Evolutionary conservation across 352 stramenopile species (phyloP).

Genomic region (Peronospora belbahrii): DNA sequence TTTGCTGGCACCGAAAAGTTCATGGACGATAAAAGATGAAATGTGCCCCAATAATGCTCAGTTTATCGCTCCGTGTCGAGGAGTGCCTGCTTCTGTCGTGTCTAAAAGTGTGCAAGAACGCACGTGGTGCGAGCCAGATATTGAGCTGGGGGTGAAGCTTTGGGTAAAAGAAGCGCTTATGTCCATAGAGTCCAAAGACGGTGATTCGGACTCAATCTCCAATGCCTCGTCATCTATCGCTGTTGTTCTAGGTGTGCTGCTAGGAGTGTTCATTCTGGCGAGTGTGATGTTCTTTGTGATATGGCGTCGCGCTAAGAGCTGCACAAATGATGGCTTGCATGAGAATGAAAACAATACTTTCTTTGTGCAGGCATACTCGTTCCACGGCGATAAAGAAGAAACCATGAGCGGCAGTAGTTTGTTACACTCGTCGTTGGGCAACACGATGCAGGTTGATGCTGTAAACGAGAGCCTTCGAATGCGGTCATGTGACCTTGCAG

Average conservation of each 20-base stretch:
- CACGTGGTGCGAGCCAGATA: constrained; percentile 30
- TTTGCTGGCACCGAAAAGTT: constrained; percentile 20
- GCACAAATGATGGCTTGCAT: constrained; percentile 18
- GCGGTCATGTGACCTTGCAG: constrained; percentile 19
- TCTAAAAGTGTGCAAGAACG: constrained; percentile 8
- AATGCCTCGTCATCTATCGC: constrained; percentile 14
- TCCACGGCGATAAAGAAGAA: neutral
- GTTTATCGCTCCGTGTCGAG: constrained; percentile 28
- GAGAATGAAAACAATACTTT: constrained; percentile 25
- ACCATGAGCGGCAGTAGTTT: neutral
- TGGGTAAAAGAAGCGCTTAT: constrained; percentile 19
- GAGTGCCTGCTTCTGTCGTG: constrained; percentile 6
- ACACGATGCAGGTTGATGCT: constrained; percentile 25
- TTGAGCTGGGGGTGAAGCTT: constrained; percentile 16
- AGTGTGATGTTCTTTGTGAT: constrained; percentile 19
- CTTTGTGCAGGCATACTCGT: constrained; percentile 22
- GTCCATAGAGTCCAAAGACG: neutral
- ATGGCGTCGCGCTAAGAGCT: constrained; percentile 10
- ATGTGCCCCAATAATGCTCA: constrained; percentile 19
- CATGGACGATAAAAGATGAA: constrained; percentile 18
- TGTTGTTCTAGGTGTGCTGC: constrained; percentile 15
- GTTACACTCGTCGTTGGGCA: constrained; percentile 14
- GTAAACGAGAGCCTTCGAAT: constrained; percentile 29
- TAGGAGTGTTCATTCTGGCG: constrained; percentile 17
- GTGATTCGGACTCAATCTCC: constrained; percentile 5